Base-by-base conservation (phyloP, 192 early-diverging fungal species). In the Geranomyces michiganensis region DNA sequence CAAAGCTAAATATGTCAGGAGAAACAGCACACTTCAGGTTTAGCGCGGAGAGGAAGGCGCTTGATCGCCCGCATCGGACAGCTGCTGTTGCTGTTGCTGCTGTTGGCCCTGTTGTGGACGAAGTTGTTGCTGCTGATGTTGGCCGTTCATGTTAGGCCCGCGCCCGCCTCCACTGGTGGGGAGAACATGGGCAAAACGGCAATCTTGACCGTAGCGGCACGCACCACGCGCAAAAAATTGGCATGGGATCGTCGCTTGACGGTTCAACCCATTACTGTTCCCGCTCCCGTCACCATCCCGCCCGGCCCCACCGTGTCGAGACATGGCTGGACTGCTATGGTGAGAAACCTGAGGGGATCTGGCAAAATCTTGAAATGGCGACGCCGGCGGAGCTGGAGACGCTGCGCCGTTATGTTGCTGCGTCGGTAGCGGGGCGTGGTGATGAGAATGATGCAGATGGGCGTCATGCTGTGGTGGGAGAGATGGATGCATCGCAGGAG, bases 131-230 rank as follows among this genome's bases (percentile, higher is more conserved):
- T 41, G 36, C 36, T 41, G 36, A 10, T 41, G 36, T 10, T 41
- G 36, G 36, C 36, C 36, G 36, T 41, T 41, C 5, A 41, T 7
- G 36, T 41, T 55, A 6, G 53, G 53, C 53, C 53, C 53, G 7
- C 21, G 22, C 53, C 14, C 53, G 36, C 36, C 36, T 3, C 36
- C 36, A 10, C 10, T 36, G 33, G 29, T 62, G 4, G 55, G 22
- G 10, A 22, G 19, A 24, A 41, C 32, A 41, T 70, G 68, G 17
- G 41, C 55, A 43, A 47, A 44, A 15, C 68, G 68, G 41, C 68
- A 70, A 15, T 0, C 27, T n/a, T 70, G 56, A 19, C 68, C 68
- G 31, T 44, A 70, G 21, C 68, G 55, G 45, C 68, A 70, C 12
- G 36, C 17, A 32, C 68, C 68, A 1, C 44, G 55, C 36, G 46